These are phyloP conservation scores for Botrytis tulipae DNA, from an alignment of 2,329 filamentous ascomycete genomes.

Conservation along the genomic window DNA sequence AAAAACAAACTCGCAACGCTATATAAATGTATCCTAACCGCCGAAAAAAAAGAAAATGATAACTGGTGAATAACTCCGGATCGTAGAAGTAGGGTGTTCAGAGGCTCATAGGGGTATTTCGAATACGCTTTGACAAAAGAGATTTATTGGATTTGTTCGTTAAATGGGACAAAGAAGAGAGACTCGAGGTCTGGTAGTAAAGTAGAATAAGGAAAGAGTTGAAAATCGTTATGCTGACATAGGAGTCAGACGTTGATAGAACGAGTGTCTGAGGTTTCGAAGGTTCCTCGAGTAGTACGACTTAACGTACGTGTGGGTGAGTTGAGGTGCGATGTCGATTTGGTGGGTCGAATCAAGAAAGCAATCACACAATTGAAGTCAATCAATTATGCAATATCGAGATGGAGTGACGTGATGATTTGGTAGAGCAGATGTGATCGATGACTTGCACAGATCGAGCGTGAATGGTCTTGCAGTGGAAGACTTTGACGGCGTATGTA, in stretches of 20 bases:
- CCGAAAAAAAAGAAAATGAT: conserved; percentile 33
- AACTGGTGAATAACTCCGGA: conserved; percentile 38
- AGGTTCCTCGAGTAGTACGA: conserved; percentile 25
- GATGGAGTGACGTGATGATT: background rate
- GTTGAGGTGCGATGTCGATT: conserved; percentile 26
- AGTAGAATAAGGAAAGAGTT: conserved; percentile 37
- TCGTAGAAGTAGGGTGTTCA: conserved; percentile 40
- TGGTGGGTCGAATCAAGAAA: conserved; percentile 28
- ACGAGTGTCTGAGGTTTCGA: conserved; percentile 36
- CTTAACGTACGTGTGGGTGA: conserved; percentile 5
- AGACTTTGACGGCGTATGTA: conserved; percentile 19
- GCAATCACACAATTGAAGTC: conserved; percentile 26
- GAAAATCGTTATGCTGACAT: conserved; percentile 41
- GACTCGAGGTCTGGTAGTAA: conserved; percentile 38
- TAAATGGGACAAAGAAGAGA: conserved; percentile 34
- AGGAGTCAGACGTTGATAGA: conserved; percentile 33
- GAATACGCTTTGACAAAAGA: conserved; percentile 51
- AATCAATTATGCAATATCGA: conserved; percentile 25
- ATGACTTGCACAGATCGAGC: conserved; percentile 17
- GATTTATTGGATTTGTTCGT: conserved; percentile 45
- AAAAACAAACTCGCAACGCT: conserved; percentile 40
- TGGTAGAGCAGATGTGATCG: conserved; percentile 10
- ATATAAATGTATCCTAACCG: conserved; percentile 40
- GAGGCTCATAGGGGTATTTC: conserved; percentile 44
- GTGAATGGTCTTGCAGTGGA: conserved; percentile 14